Evolutionary conservation across 768 basidiomycete species (phyloP), one percentile per base, ranked within the genome.

Genomic region (Holtermanniella nyarrowii): DNA sequence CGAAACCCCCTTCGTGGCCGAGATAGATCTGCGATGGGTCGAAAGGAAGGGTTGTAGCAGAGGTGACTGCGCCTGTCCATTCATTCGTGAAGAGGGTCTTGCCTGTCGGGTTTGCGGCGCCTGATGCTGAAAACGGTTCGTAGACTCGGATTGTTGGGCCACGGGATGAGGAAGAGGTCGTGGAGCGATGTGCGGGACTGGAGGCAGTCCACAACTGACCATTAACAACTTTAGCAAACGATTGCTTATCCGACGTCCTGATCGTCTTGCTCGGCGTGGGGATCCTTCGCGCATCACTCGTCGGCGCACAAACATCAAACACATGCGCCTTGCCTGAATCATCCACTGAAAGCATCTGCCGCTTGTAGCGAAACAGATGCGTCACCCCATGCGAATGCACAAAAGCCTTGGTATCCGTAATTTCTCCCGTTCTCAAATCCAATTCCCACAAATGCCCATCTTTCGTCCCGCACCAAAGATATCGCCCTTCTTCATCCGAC

Each of bases 1-100:
- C 76, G 62, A 78, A 82, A 0, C 93, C 93, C 40, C 85, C 89
- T 69, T 97, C 91, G 61, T 99, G 93, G 0, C 86, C 89, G 26
- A 99, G 74, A 61, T 83, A 95, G 37, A 87, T 84, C 24, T 75
- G 70, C 1, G 78, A 76, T 0, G 82, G 82, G 18, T 79, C 75
- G 1, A 81, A 78, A 0, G 86, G 83, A 5, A 96, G 68, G 26
- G 86, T 74, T 0, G 89, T 81, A 0, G 84, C 88, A 26, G 82
- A 80, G 0, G 86, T 87, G 18, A 96, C 85, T 1, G 86, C 78
- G 0, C 91, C 93, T 4, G 86, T 79, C 66, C 68, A 67, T 49
- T 81, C 79, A 41, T 86, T 84, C 0, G 75, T 77, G 1, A 85
- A 83, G 42, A 80, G 63, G 1, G 78, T 70, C 44, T 76, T 77